Evolutionary conservation across 2,329 filamentous ascomycete genomes (phyloP).

Genomic region (Dryadomyces quercus-mongolicae): DNA sequence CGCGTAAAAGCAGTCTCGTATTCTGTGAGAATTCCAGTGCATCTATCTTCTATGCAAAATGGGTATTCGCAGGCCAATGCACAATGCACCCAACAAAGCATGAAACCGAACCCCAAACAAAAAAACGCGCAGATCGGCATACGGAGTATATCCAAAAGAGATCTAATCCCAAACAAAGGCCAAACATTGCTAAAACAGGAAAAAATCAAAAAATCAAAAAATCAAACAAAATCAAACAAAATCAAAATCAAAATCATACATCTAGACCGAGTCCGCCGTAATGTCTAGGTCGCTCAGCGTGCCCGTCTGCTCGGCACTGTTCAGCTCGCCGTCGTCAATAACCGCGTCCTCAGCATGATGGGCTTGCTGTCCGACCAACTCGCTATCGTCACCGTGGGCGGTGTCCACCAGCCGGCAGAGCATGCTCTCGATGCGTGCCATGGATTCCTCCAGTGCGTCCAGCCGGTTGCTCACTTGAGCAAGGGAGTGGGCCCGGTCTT

Average conservation of each 20-base stretch:
- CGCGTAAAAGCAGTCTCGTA: background rate
- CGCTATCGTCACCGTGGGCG: background rate
- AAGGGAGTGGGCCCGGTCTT: constrained; percentile 4
- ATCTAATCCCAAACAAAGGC: too few species aligned
- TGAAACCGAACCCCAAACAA: too few species aligned
- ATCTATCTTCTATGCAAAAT: too few species aligned
- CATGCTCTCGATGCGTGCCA: constrained; percentile 23
- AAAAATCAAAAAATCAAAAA: background rate
- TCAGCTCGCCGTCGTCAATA: constrained; percentile 9
- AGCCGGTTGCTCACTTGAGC: constrained; percentile 32
- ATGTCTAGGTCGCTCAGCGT: constrained; percentile 12
- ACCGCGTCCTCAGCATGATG: constrained; percentile 6
- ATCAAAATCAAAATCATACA: background rate
- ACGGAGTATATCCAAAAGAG: too few species aligned
- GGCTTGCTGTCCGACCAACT: constrained; percentile 5
- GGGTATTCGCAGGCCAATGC: background rate
- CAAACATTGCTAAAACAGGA: background rate
- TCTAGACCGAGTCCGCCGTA: constrained; percentile 7
- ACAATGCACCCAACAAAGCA: too few species aligned
- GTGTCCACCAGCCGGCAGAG: constrained; percentile 14
- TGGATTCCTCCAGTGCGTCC: constrained; percentile 36
- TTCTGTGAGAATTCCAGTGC: background rate
- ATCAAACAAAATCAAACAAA: background rate
- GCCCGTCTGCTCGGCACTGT: constrained; percentile 9
- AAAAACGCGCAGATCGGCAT: too few species aligned